Evolutionary conservation across 169 alveolate species (phyloP), one percentile per base, ranked within the genome.

Genomic region (Pseudocohnilembus persalinus): DNA sequence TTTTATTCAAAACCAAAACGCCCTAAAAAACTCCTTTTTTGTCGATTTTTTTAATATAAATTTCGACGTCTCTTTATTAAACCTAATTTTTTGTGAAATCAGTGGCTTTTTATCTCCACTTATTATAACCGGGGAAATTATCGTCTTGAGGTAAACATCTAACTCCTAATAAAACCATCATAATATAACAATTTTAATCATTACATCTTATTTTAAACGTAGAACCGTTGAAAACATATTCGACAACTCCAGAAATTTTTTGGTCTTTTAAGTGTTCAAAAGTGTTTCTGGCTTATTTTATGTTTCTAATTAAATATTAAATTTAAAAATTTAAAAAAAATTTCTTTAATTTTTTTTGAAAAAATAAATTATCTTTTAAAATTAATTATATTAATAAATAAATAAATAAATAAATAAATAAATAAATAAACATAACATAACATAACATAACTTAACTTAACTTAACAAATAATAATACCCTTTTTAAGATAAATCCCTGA

Each of bases 11-110:
- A 34, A 82, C 65, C 0, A 93, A 82, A 31, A 86, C 81, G 16
- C 96, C 96, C 73, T 92, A 92, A 89, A 93, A 95, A 34, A 88
- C 84, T 27, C 97, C 97, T 15, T 89, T 83, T 87, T 87, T 93
- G 82, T 95, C 97, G 33, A 92, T 89, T 73, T 83, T 88, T 31
- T 89, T 84, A 30, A 93, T 77, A 74, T 95, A 92, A 77, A 94
- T 84, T 27, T 75, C 83, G 35, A 91, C 96, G 88, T 95, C 96
- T 85, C 94, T 95, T 84, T 95, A 88, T 76, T 90, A 93, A 1
- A 93, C 83, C 65, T 76, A 72, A 16, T 91, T 88, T 29, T 93
- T 93, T 15, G 95, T 94, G 82, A 77, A 95, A 76, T 92, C 93
- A 34, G 88, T 85, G n/a, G 96, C 95, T 29, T 79, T 87, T 82